Evolutionary conservation across 2,329 filamentous ascomycete genomes (phyloP).

Genomic region (Monilinia vaccinii-corymbosi): DNA sequence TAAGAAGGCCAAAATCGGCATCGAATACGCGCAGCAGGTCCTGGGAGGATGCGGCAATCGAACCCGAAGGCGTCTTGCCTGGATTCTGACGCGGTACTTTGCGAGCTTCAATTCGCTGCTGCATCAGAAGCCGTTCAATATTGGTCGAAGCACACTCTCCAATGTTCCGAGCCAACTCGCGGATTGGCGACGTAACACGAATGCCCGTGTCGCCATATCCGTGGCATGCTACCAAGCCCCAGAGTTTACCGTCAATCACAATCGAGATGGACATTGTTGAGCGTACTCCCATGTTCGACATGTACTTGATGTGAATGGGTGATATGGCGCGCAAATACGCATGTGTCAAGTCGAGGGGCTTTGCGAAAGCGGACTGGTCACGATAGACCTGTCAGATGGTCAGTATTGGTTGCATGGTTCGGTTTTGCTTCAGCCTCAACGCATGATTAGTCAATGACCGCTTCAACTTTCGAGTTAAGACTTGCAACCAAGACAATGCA

Average conservation of each 20-base stretch:
- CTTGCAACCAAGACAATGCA: not conserved
- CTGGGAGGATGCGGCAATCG: slow-evolving; percentile 15
- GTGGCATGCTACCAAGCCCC: slow-evolving; percentile 84
- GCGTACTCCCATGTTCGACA: slow-evolving; percentile 79
- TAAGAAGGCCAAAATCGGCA: slow-evolving; percentile 56
- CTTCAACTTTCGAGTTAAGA: not conserved
- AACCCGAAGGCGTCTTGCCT: slow-evolving; percentile 14
- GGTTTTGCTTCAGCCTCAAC: not conserved
- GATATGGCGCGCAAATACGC: slow-evolving; percentile 85
- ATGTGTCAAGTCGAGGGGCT: slow-evolving; percentile 59
- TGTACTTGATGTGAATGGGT: slow-evolving; percentile 80
- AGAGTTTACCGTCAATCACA: slow-evolving; percentile 74
- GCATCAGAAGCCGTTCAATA: slow-evolving; percentile 15
- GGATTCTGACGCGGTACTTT: slow-evolving; percentile 8
- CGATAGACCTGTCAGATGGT: slow-evolving; percentile 54
- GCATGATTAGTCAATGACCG: not conserved
- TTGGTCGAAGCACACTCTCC: slow-evolving; percentile 43
- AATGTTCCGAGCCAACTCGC: slow-evolving; percentile 71
- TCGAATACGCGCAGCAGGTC: slow-evolving; percentile 17
- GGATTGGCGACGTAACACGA: slow-evolving; percentile 4
- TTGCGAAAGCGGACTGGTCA: slow-evolving; percentile 61
- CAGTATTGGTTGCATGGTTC: not conserved
- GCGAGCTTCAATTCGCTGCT: slow-evolving; percentile 12
- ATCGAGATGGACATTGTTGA: slow-evolving; percentile 93
- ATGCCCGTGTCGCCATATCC: slow-evolving; percentile 65